These are phyloP conservation scores for Cryptococcus sp. DNA, from an alignment of 1,284 basidiomycete species.

Conservation along the genomic window DNA sequence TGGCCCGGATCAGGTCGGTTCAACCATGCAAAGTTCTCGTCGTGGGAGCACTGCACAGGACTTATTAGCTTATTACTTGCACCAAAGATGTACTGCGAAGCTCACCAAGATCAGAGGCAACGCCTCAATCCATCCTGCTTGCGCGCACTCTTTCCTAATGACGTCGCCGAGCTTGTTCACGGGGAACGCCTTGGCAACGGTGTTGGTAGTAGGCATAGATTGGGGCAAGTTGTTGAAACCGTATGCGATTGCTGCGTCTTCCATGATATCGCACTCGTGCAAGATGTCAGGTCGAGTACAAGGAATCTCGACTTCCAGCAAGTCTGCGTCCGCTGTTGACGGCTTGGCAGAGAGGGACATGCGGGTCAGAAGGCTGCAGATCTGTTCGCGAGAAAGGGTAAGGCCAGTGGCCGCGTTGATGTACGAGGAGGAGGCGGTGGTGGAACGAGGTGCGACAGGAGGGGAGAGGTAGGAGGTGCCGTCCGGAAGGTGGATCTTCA, in stretches of 20 bases:
- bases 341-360: constrained; percentile 57
- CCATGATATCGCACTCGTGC: constrained; percentile 98
- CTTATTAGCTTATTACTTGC: not conserved
- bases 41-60: constrained; percentile 79
- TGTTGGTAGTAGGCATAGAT: constrained; percentile 90
- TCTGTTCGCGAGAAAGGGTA: constrained; percentile 56
- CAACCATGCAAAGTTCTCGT: constrained; percentile 94
- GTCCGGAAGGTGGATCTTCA: constrained; percentile 75
- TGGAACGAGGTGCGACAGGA: constrained; percentile 70
- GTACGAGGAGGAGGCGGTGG: constrained; percentile 81
- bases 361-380: constrained; percentile 44
- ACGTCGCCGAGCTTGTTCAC: constrained; percentile 91
- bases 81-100: not conserved
- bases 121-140: constrained; percentile 94
- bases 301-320: constrained; percentile 73
- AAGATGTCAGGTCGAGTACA: constrained; percentile 93
- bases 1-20: constrained; percentile 81
- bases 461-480: constrained; percentile 78
- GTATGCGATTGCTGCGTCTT: constrained; percentile 96
- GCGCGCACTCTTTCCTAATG: constrained; percentile 84
- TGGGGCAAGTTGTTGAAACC: constrained; percentile 96
- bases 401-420: constrained; percentile 95
- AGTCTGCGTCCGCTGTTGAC: constrained; percentile 58
- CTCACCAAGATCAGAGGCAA: constrained; percentile 87
- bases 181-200: constrained; percentile 87